A percentile compares a stretch with the other conserved stretches of the same genome.
phyloP scores from a whole-genome alignment of 768 basidiomycete genomes.

The Kwoniella botswanensis region DNA sequence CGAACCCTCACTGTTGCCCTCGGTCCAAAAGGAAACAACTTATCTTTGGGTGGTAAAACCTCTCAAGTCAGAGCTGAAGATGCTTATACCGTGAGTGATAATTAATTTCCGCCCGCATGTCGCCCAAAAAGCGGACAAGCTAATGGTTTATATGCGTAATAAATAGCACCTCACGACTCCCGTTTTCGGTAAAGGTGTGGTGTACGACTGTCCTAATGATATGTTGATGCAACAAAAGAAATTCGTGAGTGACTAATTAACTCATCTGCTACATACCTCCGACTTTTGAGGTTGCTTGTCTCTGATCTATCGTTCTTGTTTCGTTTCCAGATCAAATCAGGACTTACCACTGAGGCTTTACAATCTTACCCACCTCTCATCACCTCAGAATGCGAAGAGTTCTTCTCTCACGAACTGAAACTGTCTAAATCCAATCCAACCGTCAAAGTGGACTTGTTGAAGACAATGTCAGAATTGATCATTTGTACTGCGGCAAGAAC shows the following conservation, averaged over 20 bases:
- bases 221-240: slow-evolving; percentile 99
- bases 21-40: slow-evolving; percentile 89
- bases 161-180: slow-evolving; percentile 85
- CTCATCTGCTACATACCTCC: no score
- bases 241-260: slow-evolving; percentile 71
- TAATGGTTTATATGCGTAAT: no score
- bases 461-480: slow-evolving; percentile 81
- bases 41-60: slow-evolving; percentile 90
- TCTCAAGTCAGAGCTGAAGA: slow-evolving; percentile 92
- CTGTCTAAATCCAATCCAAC: slow-evolving; percentile 62
- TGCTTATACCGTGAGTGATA: slow-evolving; percentile 71
- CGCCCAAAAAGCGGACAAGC: no score
- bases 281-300: no score
- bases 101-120: background rate
- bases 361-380: slow-evolving; percentile 81
- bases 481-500: slow-evolving; percentile 93
- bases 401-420: slow-evolving; percentile 68
- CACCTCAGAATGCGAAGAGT: slow-evolving; percentile 68
- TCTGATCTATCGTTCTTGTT: no score
- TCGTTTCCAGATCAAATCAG: slow-evolving; percentile 91
- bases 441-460: slow-evolving; percentile 67
- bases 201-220: slow-evolving; percentile 96
- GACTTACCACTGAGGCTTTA: slow-evolving; percentile 89
- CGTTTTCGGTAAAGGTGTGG: slow-evolving; percentile 95
- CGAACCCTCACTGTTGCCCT: slow-evolving; percentile 88